Evolutionary conservation across 768 basidiomycete species (phyloP), one percentile per base, ranked within the genome.

Genomic region (Hypsizygus marmoreus): DNA sequence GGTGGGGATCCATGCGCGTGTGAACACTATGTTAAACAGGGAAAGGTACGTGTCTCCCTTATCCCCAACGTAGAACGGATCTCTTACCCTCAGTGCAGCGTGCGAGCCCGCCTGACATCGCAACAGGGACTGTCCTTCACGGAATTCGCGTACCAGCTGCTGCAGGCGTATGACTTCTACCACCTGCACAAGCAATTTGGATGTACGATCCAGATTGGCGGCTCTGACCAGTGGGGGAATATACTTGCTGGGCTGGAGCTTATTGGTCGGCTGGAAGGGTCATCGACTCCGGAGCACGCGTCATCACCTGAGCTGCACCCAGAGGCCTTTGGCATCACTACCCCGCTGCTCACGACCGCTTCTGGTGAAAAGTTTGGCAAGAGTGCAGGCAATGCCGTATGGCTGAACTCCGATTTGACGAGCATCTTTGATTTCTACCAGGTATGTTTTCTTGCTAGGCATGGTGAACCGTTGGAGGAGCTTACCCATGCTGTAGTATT

Each of bases 161-260:
- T 99, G 20, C 97, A 99, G 69, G 97, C 93, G 9, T 91, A 94
- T 68, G 97, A 99, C 67, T 99, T 97, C 68, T 79, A 86, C 54
- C 73, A 84, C 55, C 76, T 99, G 7, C 70, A 88, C 62, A 73
- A 74, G 52, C 63, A 76, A 16, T 72, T 79, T 41, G 74, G 73
- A 4, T 97, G 95, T 65, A 79, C 80, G 11, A 79, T 97, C 32
- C 97, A 99, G 66, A 70, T 98, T 31, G 97, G 97, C 38, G 97
- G 97, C 8, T 95, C 93, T 0, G 97, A 99, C 64, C 97, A 99
- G 65, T 97, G 94, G 90, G 97, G 97, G 12, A 99, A 99, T 62
- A 97, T 99, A 53, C 69, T 95, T 23, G 89, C 91, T 20, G 97
- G 97, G 16, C 73, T 97, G 25, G 93, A 97, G 45, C 79, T 99